Percentiles rank a stretch among this genome's conserved stretches.
Evolutionary conservation across 805 yeast genomes (phyloP).

Genomic region (Starmerella scarabaei): DNA sequence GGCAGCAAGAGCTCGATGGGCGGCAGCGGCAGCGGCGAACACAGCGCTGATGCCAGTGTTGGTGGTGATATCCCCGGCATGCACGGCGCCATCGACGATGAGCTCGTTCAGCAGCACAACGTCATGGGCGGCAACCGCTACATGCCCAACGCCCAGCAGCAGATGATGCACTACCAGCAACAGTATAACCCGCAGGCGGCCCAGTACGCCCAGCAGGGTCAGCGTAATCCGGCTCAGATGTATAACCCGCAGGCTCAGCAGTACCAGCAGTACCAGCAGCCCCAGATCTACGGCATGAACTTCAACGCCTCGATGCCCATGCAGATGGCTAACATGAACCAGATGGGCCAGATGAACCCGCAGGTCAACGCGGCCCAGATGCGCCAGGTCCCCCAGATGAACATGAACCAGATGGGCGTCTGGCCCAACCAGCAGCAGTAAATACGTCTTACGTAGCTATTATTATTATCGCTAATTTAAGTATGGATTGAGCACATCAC

Average conservation of each 20-base stretch:
- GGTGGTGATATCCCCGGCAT: conserved; percentile 10
- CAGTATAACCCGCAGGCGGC: conserved; percentile 17
- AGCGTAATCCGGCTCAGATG: conserved; percentile 13
- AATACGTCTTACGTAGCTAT: neutral
- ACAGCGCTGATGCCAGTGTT: neutral
- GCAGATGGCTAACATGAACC: conserved; percentile 18
- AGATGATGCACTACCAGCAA: conserved; percentile 20
- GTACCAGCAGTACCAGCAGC: conserved; percentile 15
- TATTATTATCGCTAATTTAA: neutral
- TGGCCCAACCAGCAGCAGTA: conserved; percentile 21
- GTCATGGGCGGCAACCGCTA: conserved; percentile 18
- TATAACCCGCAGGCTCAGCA: conserved; percentile 15
- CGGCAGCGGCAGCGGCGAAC: conserved; percentile 5
- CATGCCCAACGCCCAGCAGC: conserved; percentile 19
- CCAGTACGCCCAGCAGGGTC: conserved; percentile 17
- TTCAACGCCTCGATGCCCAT: conserved; percentile 17
- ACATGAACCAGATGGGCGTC: conserved; percentile 19
- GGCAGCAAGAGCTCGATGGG: conserved; percentile 3
- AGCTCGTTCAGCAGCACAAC: conserved; percentile 20
- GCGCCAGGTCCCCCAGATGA: conserved; percentile 21
- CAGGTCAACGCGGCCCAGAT: conserved; percentile 17
- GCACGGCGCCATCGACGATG: conserved; percentile 20
- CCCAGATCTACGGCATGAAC: conserved; percentile 19
- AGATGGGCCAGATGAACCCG: conserved; percentile 17
- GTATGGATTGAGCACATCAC: no score